These are phyloP conservation scores for Zostera marina DNA, from an alignment of 116 monocot genomes.

Conservation along the genomic window DNA sequence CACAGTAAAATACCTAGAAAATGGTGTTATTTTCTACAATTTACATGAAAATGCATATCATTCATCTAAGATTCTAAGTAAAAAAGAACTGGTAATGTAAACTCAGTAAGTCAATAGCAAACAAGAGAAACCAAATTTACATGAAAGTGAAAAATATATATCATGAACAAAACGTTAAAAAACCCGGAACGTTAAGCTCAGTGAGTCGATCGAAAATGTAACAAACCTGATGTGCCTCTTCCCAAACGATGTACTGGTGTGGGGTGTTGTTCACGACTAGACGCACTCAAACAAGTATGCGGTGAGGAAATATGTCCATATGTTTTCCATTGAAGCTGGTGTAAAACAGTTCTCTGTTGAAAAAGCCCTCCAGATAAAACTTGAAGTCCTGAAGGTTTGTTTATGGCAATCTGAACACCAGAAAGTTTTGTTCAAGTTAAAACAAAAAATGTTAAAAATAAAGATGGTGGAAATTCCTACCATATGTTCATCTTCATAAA, in stretches of 20 bases:
- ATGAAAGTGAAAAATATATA: too few species aligned
- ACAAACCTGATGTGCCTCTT: conserved; percentile 91
- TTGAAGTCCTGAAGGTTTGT: conserved; percentile 95
- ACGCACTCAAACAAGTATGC: conserved; percentile 3
- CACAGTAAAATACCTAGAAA: conserved; percentile 54
- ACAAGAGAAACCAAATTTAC: too few species aligned
- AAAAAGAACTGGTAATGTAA: too few species aligned
- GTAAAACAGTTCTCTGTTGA: conserved; percentile 87
- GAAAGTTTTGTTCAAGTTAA: neutral
- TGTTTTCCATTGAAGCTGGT: conserved; percentile 64
- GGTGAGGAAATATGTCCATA: conserved; percentile 13
- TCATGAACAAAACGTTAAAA: too few species aligned
- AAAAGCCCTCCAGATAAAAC: conserved; percentile 96
- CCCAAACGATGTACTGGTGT: conserved; percentile 75
- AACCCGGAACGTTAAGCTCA: too few species aligned
- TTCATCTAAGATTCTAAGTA: neutral
- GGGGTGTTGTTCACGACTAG: conserved; percentile 22
- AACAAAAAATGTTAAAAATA: neutral
- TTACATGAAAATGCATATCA: neutral
- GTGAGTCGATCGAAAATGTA: neutral
- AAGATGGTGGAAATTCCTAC: conserved; percentile 11
- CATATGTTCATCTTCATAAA: conserved; percentile 87
- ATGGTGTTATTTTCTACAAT: neutral
- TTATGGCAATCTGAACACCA: conserved; percentile 50
- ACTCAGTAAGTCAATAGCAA: neutral